Base-by-base conservation (phyloP, 495 filamentous ascomycete species). In the Penicillium taxi region DNA sequence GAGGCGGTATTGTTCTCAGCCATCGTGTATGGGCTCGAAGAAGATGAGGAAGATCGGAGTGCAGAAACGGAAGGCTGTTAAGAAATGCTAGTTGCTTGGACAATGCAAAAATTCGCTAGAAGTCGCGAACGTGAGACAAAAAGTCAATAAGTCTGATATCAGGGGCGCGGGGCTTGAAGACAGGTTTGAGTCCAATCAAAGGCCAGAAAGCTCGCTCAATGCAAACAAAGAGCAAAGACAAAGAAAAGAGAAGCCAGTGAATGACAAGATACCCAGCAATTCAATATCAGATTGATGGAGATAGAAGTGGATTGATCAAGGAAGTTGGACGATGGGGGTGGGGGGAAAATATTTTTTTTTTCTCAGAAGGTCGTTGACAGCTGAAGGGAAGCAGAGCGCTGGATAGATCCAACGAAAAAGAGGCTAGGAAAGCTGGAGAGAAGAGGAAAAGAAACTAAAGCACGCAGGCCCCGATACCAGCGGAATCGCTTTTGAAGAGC, bases 1-100 rank as follows among this genome's bases (percentile, higher is more conserved):
- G 75, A 46, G 45, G 71, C 59, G 26, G 74, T 62, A 45, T 67
- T 69, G 64, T 70, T 77, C 48, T 86, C 82, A 59, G 81, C 74
- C 82, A 86, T 86, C 53, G 59, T 61, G 59, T 52, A 47, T 44
- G 32, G 39, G 39, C 34, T 44, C 48, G 35, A 31, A 30, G 36
- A 38, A 33, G 36, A 39, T 32, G 35, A 44, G 45, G 21, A 46
- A 20, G 32, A n/a, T n/a, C n/a, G n/a, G n/a, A n/a, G 37, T 50
- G 35, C 19, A 35, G 42, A 47, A 42, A 29, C 36, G 47, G 45
- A 25, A 27, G 40, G 40, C 30, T 28, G 48, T 41, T 39, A 45
- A 23, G 44, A 30, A 49, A 11, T 6, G 32, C 42, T 45, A 32
- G 44, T 28, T 29, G 13, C 16, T 20, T 24, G 11, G 20, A 35